A percentile compares a stretch with the other conserved stretches of the same genome.
These are phyloP conservation scores for Lojkania enalia DNA, from an alignment of 2,329 filamentous ascomycete species.

Conservation along the genomic window DNA sequence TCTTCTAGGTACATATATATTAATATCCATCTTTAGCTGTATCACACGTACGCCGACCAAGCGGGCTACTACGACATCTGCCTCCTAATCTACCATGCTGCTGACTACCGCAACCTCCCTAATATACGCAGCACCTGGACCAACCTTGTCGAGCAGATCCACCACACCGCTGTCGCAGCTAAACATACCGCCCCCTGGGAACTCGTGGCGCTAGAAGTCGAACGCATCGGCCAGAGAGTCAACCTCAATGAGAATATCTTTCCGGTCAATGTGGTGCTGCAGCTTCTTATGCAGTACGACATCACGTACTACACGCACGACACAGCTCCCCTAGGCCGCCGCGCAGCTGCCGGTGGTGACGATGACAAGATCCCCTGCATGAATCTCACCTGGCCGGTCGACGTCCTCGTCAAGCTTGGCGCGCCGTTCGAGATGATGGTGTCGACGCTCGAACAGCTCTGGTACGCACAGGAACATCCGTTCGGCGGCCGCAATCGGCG, in stretches of 20 bases:
- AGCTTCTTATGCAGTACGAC: constrained; percentile 42
- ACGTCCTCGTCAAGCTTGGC: constrained; percentile 66
- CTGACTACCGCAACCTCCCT: constrained; percentile 85
- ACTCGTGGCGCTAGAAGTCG: constrained; percentile 64
- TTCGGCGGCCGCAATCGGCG: constrained; percentile 63
- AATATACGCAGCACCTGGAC: constrained; percentile 86
- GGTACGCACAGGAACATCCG: constrained; percentile 67
- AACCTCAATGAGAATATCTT: constrained; percentile 59
- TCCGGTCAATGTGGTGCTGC: constrained; percentile 51
- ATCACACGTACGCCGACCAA: constrained; percentile 86
- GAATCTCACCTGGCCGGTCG: constrained; percentile 61
- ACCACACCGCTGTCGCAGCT: constrained; percentile 53
- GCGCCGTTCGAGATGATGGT: constrained; percentile 65
- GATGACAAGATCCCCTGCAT: constrained; percentile 22
- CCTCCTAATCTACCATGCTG: constrained; percentile 86
- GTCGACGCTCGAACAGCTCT: constrained; percentile 65
- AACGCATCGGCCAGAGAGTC: constrained; percentile 59
- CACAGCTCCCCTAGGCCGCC: neutral
- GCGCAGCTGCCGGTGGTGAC: constrained; percentile 7
- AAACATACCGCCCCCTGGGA: constrained; percentile 67
- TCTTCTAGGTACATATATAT: constrained; percentile 16
- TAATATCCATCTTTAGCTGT: constrained; percentile 63
- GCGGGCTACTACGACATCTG: constrained; percentile 93
- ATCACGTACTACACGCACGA: constrained; percentile 57
- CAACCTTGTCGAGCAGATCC: constrained; percentile 72